Base-by-base conservation (phyloP, 176 grass and related monocot genomes). In the Zoysia japonica region DNA sequence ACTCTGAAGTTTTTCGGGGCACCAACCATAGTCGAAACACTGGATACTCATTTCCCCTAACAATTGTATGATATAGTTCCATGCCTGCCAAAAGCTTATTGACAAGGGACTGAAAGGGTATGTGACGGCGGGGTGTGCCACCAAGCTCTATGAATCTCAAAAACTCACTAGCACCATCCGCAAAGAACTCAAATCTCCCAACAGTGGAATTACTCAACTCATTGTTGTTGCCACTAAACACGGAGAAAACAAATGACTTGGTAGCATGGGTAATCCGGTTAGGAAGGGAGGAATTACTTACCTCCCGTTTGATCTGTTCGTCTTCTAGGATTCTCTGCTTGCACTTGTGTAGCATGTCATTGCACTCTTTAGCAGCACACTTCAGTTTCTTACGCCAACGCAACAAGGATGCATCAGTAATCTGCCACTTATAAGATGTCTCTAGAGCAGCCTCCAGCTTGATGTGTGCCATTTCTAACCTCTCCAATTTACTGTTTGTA, bases 381-480 rank as follows among this genome's bases (percentile, higher is more conserved):
- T 57, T 68, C 49, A 79, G 40, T 39, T 79, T 68, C 39, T 5
- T 35, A 1, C 39, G 11, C 50, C 77, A 79, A 6, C 65, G 40
- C n/a, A 57, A 0, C 7, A 79, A 37, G 11, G 77, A 57, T 16
- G 42, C 20, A 5, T 70, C 78, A 7, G 13, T 39, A 14, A 80
- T 60, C 19, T 60, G 19, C 66, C 78, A 80, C 52, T 39, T 80
- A 7, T 39, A 3, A 2, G 78, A 80, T 47, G 42, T 70, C 12
- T 70, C 66, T 1, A 70, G 78, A 38, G 20, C 52, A 19, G 78
- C 52, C 42, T 80, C 53, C 13, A 80, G 20, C 52, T 15, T 47
- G 64, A 79, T 79, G 39, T 67, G 77, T 2, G 77, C 77, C 50
- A 79, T 79, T 50, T 79, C 77, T 12, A 79, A 52, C 77, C 64